Evolutionary conservation across 495 filamentous ascomycete species (phyloP).

Genomic region (Parmelia sp.): DNA sequence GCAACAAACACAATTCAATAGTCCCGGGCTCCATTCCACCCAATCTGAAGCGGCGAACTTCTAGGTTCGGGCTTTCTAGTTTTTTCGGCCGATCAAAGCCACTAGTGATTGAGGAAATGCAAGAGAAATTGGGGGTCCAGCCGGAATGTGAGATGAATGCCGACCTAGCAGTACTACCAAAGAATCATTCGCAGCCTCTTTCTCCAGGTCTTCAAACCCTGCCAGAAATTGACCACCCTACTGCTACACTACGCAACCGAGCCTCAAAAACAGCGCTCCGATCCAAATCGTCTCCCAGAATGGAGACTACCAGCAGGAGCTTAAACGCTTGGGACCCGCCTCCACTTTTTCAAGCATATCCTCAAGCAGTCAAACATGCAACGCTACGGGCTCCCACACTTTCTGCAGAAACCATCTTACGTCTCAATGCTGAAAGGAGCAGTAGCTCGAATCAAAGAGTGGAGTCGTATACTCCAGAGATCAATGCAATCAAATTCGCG

Average conservation of each 20-base stretch:
- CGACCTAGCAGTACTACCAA: neutral
- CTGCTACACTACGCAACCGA: slow-evolving; percentile 7
- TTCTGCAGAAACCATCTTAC: slow-evolving; percentile 56
- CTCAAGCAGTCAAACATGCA: slow-evolving; percentile 64
- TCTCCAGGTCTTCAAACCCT: neutral
- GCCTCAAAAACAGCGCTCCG: slow-evolving; percentile 16
- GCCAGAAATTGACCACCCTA: slow-evolving; percentile 11
- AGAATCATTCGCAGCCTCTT: neutral
- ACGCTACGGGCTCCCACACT: slow-evolving; percentile 44
- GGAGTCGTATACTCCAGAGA: slow-evolving; percentile 13
- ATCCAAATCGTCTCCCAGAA: slow-evolving; percentile 18
- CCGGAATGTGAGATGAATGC: slow-evolving; percentile 3
- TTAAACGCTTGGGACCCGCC: slow-evolving; percentile 63
- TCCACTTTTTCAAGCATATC: slow-evolving; percentile 84
- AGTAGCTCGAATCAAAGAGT: slow-evolving; percentile 43
- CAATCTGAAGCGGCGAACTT: slow-evolving; percentile 18
- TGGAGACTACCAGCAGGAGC: slow-evolving; percentile 7
- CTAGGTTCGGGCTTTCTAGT: slow-evolving; percentile 18
- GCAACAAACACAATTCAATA: slow-evolving; percentile 8
- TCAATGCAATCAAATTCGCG: slow-evolving; percentile 29
- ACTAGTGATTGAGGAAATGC: slow-evolving; percentile 5
- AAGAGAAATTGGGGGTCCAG: slow-evolving; percentile 10
- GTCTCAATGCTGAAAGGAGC: slow-evolving; percentile 43
- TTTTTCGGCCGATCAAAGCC: slow-evolving; percentile 18
- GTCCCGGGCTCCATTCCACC: neutral